Conservation (phyloP, 1,284 basidiomycete species). For the Cryptococcus neoformans region DNA sequence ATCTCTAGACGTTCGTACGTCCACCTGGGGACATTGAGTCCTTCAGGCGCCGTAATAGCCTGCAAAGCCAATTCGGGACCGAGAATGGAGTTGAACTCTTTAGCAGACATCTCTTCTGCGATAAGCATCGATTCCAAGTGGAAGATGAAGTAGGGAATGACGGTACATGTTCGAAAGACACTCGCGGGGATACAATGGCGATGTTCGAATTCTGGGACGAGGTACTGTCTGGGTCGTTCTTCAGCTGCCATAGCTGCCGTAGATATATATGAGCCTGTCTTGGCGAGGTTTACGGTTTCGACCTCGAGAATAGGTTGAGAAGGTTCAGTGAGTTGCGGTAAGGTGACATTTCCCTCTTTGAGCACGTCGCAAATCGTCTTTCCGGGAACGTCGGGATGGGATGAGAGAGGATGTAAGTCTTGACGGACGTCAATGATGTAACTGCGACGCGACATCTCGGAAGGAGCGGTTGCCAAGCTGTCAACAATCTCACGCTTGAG, state of each 20-base stretch:
- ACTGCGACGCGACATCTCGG: slow-evolving; percentile 24
- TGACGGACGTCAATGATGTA: slow-evolving; percentile 17
- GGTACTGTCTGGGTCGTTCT: not conserved
- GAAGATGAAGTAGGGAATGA: slow-evolving; percentile 21
- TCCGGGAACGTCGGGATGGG: slow-evolving; percentile 11
- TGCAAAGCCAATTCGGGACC: slow-evolving; percentile 16
- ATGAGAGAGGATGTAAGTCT: slow-evolving; percentile 28
- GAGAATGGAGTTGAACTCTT: slow-evolving; percentile 15
- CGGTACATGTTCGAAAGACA: slow-evolving; percentile 20
- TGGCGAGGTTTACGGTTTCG: slow-evolving; percentile 10
- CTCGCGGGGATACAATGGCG: slow-evolving; percentile 26
- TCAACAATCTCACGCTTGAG: slow-evolving; percentile 18
- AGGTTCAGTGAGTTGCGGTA: not conserved
- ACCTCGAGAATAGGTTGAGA: slow-evolving; percentile 26
- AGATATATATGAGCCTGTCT: slow-evolving; percentile 23
- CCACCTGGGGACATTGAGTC: not conserved
- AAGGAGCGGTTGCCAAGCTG: slow-evolving; percentile 16
- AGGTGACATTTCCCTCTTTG: not conserved
- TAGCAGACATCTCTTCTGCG: slow-evolving; percentile 20
- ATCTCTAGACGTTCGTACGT: slow-evolving; percentile 42
- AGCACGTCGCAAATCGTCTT: slow-evolving; percentile 10
- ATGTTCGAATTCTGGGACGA: slow-evolving; percentile 22
- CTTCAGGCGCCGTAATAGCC: slow-evolving; percentile 23
- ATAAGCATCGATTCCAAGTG: slow-evolving; percentile 28
- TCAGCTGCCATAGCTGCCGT: not conserved